Evolutionary conservation across 495 filamentous ascomycete species (phyloP), one percentile per base, ranked within the genome.

Genomic region (Lasiosphaeria ovina): DNA sequence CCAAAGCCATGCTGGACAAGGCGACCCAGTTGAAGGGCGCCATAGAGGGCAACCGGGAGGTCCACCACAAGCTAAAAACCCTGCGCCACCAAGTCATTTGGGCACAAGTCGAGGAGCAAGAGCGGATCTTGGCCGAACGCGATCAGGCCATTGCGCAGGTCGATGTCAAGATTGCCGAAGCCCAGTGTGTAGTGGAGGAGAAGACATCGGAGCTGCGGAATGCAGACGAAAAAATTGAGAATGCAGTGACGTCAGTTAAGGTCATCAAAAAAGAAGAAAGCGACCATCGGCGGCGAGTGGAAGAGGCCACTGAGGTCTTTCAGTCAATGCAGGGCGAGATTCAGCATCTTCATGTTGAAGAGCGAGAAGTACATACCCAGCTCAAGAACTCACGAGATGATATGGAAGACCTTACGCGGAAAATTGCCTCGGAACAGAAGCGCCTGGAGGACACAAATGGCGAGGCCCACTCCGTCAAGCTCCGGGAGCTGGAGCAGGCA

Each of bases 21-120:
- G 73, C 80, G 17, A 68, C 79, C 36, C 69, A 77, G 24, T 56
- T 76, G 65, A 74, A 87, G 50, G 79, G 85, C 58, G 62, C 83
- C 38, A 79, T 84, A 17, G 76, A 88, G 59, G 81, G 83, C 33
- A 82, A 88, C 38, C 76, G 81, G 34, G 74, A 76, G 11, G 69
- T 90, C 12, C 79, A 84, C 51, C 69, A 77, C 3, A 81, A 80
- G 38, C 72, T 84, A 51, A 69, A 75, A 35, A 74, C 75, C 33
- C 70, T 87, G 53, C 72, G 78, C 48, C 70, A 74, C 16, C 87
- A 92, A 68, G 76, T 90, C 75, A 87, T 81, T 35, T 93, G 90
- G 90, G 78, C 82, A 33, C 88, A 91, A 62, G 89, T 93, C 3
- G 72, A 69, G 11, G 68, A 75, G 11, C 65, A 76, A 50, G 76